These are phyloP conservation scores for Arachis hypogaea DNA, from an alignment of 306 rosid species.

Conservation along the genomic window DNA sequence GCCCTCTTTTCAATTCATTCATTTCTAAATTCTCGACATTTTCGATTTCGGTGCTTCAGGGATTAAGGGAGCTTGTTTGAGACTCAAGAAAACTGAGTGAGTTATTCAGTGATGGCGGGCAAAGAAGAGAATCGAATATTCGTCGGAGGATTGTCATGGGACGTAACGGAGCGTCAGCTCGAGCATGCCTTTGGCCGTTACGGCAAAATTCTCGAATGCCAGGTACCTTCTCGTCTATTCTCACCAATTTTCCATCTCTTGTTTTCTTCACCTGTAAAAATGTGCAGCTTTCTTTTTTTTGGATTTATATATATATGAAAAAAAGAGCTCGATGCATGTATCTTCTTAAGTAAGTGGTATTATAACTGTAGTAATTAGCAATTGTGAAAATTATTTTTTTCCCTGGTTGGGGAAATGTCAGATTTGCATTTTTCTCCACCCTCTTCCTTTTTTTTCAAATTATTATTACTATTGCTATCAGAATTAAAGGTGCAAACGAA, in stretches of 20 bases:
- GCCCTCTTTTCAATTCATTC: not conserved
- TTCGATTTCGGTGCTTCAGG: conserved; percentile 19
- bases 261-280: conserved; percentile 29
- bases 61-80: not conserved
- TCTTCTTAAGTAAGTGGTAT: not conserved
- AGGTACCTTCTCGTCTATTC: conserved; percentile 51
- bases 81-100: conserved; percentile 1
- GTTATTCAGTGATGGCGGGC: conserved; percentile 60
- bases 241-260: not conserved
- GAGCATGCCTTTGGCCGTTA: conserved; percentile 78
- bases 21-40: conserved; percentile 11
- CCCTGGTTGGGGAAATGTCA: not conserved
- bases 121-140: conserved; percentile 87
- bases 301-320: not conserved
- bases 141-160: conserved; percentile 92
- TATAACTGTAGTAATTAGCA: not conserved
- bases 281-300: not conserved
- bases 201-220: conserved; percentile 81
- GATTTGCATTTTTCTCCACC: not conserved
- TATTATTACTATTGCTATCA: not conserved
- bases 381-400: not conserved
- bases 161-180: conserved; percentile 88
- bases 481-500: not conserved
- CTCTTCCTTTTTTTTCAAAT: not conserved
- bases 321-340: not conserved